Evolutionary conservation across 108 stramenopile species (phyloP).

Genomic region (Cyclotella choctawhatcheeana): DNA sequence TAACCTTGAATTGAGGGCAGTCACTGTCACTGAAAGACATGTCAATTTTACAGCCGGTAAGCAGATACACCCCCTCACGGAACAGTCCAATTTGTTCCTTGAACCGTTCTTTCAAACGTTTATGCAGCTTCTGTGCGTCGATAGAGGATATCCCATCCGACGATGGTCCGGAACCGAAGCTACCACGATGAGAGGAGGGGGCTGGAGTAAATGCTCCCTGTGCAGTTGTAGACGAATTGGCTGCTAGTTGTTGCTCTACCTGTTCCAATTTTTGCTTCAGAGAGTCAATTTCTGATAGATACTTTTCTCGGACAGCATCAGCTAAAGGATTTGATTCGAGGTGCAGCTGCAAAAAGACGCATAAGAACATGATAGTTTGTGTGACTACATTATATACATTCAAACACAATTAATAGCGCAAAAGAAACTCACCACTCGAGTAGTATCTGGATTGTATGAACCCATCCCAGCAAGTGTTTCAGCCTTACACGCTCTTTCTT

Average conservation of each 20-base stretch:
- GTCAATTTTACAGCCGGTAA: conserved; percentile 95
- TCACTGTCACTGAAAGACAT: conserved; percentile 73
- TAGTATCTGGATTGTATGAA: conserved; percentile 73
- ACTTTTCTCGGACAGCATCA: conserved; percentile 65
- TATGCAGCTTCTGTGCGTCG: conserved; percentile 87
- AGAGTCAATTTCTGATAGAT: conserved; percentile 64
- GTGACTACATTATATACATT: no score
- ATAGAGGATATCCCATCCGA: conserved; percentile 31
- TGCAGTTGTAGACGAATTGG: background rate
- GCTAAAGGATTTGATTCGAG: conserved; percentile 75
- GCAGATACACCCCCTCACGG: conserved; percentile 92
- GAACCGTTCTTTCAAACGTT: conserved; percentile 92
- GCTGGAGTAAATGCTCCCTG: conserved; percentile 31
- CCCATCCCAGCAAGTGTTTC: conserved; percentile 90
- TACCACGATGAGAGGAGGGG: conserved; percentile 18
- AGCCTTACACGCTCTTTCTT: conserved; percentile 65
- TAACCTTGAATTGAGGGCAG: conserved; percentile 77
- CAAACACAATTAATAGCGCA: no score
- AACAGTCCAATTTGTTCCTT: conserved; percentile 89
- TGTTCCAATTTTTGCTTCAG: conserved; percentile 64
- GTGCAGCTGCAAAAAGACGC: conserved; percentile 40
- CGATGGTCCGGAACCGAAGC: conserved; percentile 32
- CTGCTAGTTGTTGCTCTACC: conserved; percentile 17
- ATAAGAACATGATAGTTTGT: background rate
- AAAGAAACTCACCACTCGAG: conserved; percentile 57